phyloP scores from a whole-genome alignment of 345 rosid species.

The Acer yangbiense region DNA sequence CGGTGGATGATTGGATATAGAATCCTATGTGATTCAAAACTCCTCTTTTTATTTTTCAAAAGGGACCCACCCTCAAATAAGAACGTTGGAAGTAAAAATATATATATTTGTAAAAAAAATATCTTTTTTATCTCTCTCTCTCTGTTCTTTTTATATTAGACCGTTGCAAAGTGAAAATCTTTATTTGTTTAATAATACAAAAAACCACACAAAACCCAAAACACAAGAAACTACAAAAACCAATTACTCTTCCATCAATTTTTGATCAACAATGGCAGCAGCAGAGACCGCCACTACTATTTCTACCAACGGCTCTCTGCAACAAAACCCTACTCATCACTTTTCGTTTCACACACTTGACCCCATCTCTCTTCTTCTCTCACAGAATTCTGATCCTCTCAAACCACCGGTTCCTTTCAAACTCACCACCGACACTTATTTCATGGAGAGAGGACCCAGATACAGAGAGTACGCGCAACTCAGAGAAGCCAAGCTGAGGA shows the following conservation, averaged over 20 bases:
- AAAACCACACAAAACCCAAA: not conserved
- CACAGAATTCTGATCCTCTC: constrained; percentile 48
- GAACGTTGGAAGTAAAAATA: constrained; percentile 33
- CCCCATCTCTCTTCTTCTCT: constrained; percentile 64
- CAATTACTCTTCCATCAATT: not conserved
- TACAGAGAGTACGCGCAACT: constrained; percentile 71
- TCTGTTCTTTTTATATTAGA: constrained; percentile 32
- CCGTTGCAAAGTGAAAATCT: constrained; percentile 41
- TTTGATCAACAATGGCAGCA: constrained; percentile 42
- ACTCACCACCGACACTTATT: constrained; percentile 46
- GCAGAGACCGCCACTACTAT: constrained; percentile 29
- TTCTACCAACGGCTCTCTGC: constrained; percentile 26
- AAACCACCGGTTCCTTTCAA: constrained; percentile 50
- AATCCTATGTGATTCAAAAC: constrained; percentile 35
- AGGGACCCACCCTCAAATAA: constrained; percentile 37
- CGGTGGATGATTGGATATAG: constrained; percentile 18
- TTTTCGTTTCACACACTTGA: constrained; percentile 47
- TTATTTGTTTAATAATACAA: constrained; percentile 11
- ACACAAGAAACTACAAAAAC: constrained; percentile 16
- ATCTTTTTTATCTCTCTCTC: not conserved
- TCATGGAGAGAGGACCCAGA: constrained; percentile 83
- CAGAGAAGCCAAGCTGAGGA: constrained; percentile 69
- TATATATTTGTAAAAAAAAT: not conserved
- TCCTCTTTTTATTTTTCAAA: not conserved
- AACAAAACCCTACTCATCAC: constrained; percentile 33